Base-by-base conservation (phyloP, 768 basidiomycete genomes). In the Mrakia gelida region DNA sequence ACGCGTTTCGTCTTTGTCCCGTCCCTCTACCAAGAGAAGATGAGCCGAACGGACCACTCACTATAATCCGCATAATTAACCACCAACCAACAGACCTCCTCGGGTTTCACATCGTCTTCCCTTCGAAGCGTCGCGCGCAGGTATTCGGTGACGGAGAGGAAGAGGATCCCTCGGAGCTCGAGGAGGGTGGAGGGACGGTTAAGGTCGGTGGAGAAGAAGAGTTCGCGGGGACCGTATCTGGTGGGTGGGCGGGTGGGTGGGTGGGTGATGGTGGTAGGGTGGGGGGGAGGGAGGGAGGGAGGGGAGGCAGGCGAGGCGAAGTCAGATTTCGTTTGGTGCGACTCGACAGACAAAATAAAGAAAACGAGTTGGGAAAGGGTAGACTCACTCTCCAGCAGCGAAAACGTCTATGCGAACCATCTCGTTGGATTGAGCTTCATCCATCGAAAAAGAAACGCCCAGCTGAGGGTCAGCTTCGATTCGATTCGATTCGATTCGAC, bases 141-240 rank as follows among this genome's bases (percentile, higher is more conserved):
- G 71, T 28, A 72, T n/a, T 72, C 71, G 49, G 71, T 72, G 28
- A 72, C 16, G 52, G 23, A n/a, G 26, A 72, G 45, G 71, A 72
- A 72, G 71, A 72, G 41, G 71, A 72, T 11, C 16, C 49, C 49
- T 8, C 26, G 28, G 4, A 72, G 71, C 15, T 72, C n/a, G 38
- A 72, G 41, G 28, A 72, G 71, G 28, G 71, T 72, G 8, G 71
- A 43, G 8, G 49, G 71, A 16, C 45, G n/a, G 16, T 52, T 52
- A 18, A 21, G 26, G 67, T 70, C 38, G 16, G 41, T 18, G 26
- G 71, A n/a, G 49, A 72, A 54, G 71, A 43, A 52, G 71, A 72
- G 71, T 23, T 23, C 43, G 3, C 71, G 49, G 11, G 71, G 71
- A 30, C 71, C 71, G 49, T 72, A 72, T 34, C 71, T 72, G 71